A percentile compares a stretch with the other conserved stretches of the same genome.
phyloP scores from a whole-genome alignment of 164 flowering plant species.

The Annona squamosa region DNA sequence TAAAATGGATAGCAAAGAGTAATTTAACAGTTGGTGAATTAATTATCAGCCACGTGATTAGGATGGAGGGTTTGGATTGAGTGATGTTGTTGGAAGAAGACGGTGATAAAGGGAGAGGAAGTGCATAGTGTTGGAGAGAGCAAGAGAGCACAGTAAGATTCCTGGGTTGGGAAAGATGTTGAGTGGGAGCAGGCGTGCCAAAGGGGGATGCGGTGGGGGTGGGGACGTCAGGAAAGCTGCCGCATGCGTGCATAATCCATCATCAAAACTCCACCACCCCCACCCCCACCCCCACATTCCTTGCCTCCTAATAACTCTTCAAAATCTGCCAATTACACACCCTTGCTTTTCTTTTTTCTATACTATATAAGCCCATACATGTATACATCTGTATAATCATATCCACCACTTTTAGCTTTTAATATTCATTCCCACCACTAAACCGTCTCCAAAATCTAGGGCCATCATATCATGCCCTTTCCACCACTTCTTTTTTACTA shows the following conservation, averaged over 20 bases:
- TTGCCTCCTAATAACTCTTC: slow-evolving; percentile 67
- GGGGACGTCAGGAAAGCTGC: slow-evolving; percentile 54
- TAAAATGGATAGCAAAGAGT: too few relatives aligned
- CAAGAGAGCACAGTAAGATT: background rate
- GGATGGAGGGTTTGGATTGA: background rate
- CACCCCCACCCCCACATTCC: slow-evolving; percentile 48
- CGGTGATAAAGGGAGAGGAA: background rate
- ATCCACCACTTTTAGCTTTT: slow-evolving; percentile 4
- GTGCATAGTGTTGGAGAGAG: background rate
- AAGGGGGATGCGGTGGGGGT: slow-evolving; percentile 22
- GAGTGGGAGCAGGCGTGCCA: slow-evolving; percentile 86
- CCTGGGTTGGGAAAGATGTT: slow-evolving; percentile 12
- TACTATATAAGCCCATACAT: slow-evolving; percentile 19
- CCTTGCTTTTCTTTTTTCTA: slow-evolving; percentile 24
- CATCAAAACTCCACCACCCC: slow-evolving; percentile 55
- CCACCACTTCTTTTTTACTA: background rate
- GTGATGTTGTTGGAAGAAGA: too few relatives aligned
- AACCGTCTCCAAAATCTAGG: slow-evolving; percentile 19
- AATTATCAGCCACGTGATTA: too few relatives aligned
- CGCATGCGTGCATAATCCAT: slow-evolving; percentile 67
- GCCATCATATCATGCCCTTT: slow-evolving; percentile 20
- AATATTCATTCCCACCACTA: slow-evolving; percentile 4
- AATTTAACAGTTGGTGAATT: too few relatives aligned
- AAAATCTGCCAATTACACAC: slow-evolving; percentile 53
- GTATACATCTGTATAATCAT: slow-evolving; percentile 12